Evolutionary conservation across 164 flowering plant genomes (phyloP), one percentile per base, ranked within the genome.

Genomic region (Litsea cubeba): DNA sequence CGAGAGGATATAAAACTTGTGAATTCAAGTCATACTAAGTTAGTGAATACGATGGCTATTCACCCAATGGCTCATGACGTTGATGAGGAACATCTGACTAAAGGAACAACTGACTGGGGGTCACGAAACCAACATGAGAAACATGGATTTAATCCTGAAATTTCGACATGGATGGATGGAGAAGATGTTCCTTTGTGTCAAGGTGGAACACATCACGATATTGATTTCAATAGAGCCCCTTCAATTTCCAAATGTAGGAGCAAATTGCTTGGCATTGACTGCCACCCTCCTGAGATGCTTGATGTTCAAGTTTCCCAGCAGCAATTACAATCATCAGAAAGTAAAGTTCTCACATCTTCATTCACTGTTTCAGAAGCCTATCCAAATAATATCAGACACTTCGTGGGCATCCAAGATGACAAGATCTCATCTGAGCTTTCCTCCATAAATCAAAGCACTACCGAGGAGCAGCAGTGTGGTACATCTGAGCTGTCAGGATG

Each of bases 11-110:
- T 22, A 69, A 75, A 70, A 32, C 14, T 62, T 17, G 35, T 68
- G 22, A 74, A 79, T 71, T 74, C 76, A 30, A 69, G 57, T 46
- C 84, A 77, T 62, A 62, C 14, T 57, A 76, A 74, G 40, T 62
- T 76, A 60, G 73, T 58, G 20, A 66, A 68, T 68, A n/a, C 72
- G 22, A 80, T 78, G 15, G 68, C 80, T 69, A 11, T 62, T 50
- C 70, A 69, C 24, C 67, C 35, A 50, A 62, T 18, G 60, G 28
- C 65, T 71, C 71, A 71, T 35, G 71, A 50, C 60, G 18, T 22
- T 68, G 70, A 69, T 65, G 82, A 70, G 63, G 76, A 73, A 57
- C 62, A 68, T 26, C 66, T 75, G 54, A 14, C 49, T 17, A 62
- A 76, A 50, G 58, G 68, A 62, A 71, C 65, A 76, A 72, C 76